A percentile compares a stretch with the other conserved stretches of the same genome.
These are phyloP conservation scores for Ogataea henricii DNA, from an alignment of 805 yeast species.

Conservation along the genomic window DNA sequence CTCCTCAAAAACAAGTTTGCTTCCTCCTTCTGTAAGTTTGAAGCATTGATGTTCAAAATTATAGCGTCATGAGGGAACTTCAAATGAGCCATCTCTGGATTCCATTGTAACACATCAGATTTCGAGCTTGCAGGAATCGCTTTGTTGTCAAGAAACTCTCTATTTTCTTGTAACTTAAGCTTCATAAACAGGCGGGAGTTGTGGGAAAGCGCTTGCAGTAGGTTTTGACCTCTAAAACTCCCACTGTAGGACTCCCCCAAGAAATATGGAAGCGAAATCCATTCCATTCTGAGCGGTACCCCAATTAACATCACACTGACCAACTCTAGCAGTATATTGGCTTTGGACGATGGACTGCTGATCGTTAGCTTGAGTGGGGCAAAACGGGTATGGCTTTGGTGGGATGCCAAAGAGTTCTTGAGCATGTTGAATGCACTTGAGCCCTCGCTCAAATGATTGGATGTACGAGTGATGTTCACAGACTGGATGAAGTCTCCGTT, in stretches of 20 bases:
- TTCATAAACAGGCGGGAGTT: slow-evolving; percentile 31
- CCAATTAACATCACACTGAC: slow-evolving; percentile 43
- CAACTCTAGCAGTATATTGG: slow-evolving; percentile 28
- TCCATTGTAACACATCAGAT: slow-evolving; percentile 1
- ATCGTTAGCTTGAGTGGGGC: slow-evolving; percentile 9
- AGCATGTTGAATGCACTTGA: slow-evolving; percentile 3
- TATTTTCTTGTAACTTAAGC: slow-evolving; percentile 22
- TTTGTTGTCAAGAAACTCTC: slow-evolving; percentile 10
- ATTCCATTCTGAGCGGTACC: slow-evolving; percentile 43
- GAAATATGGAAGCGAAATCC: slow-evolving; percentile 51
- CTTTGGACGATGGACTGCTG: slow-evolving; percentile 28
- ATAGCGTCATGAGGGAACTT: slow-evolving; percentile 9
- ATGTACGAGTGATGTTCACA: slow-evolving; percentile 17
- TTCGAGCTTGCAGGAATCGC: not conserved
- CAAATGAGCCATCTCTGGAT: slow-evolving; percentile 1
- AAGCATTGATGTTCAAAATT: slow-evolving; percentile 26
- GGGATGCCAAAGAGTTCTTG: not conserved
- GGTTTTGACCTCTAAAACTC: slow-evolving; percentile 39
- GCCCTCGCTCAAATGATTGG: slow-evolving; percentile 4
- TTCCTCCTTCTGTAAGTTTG: slow-evolving; percentile 8
- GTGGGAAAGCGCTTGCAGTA: slow-evolving; percentile 43
- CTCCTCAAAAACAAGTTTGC: not conserved
- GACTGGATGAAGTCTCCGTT: slow-evolving; percentile 50
- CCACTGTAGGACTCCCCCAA: slow-evolving; percentile 55
- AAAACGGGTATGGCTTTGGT: not conserved